A percentile compares a stretch with the other conserved stretches of the same genome.
Evolutionary conservation across 257 asterid genomes (phyloP).

Genomic region (Salvia splendens): DNA sequence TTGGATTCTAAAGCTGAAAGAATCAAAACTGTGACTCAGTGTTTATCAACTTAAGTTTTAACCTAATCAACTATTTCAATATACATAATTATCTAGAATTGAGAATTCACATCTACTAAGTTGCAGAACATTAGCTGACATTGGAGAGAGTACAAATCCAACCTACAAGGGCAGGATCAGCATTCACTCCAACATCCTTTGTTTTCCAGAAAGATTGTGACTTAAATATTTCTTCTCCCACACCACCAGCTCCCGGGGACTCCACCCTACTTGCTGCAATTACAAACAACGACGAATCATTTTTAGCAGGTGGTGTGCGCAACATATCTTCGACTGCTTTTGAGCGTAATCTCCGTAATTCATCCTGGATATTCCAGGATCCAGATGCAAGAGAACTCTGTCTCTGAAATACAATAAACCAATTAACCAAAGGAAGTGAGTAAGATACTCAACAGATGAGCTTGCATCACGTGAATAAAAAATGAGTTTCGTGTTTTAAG

Average conservation of each 20-base stretch:
- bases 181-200: conserved; percentile 45
- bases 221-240: conserved; percentile 36
- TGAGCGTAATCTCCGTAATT: conserved; percentile 72
- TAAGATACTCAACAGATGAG: conserved; percentile 12
- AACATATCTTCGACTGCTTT: conserved; percentile 81
- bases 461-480: not conserved
- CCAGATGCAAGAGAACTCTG: conserved; percentile 64
- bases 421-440: conserved; percentile 1
- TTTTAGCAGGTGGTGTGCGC: conserved; percentile 48
- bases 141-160: conserved; percentile 25
- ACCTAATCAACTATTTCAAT: not conserved
- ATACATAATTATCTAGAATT: not conserved
- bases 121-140: conserved; percentile 10
- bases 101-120: conserved; percentile 10
- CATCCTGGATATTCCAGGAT: conserved; percentile 86
- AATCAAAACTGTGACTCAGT: conserved; percentile 25
- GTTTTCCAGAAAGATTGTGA: conserved; percentile 34
- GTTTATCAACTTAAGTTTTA: not conserved
- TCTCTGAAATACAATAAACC: conserved; percentile 47
- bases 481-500: not conserved
- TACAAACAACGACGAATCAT: conserved; percentile 43
- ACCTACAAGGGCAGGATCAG: conserved; percentile 51
- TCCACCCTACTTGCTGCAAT: conserved; percentile 36
- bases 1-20: conserved; percentile 49
- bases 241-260: conserved; percentile 34